Conservation (phyloP, 495 filamentous ascomycete genomes). For the Pseudotulostoma volvatum region DNA sequence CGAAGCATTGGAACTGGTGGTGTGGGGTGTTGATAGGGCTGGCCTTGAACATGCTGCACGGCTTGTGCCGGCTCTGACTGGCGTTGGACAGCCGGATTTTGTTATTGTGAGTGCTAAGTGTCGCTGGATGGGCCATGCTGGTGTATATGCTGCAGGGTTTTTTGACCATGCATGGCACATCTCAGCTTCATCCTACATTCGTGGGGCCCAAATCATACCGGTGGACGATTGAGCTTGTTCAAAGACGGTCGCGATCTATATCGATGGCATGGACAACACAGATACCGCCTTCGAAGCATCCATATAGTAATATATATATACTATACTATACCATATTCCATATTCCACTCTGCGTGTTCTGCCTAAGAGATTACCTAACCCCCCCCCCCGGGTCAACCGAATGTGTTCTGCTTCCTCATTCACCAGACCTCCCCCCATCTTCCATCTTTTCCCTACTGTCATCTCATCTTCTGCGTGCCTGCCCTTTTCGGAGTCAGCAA, state of each 20-base stretch:
- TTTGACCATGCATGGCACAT: conserved; percentile 39
- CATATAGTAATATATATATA: too few species aligned
- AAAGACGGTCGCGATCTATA: too few species aligned
- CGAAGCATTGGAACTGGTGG: conserved; percentile 34
- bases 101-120: conserved; percentile 27
- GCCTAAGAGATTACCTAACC: too few species aligned
- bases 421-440: too few species aligned
- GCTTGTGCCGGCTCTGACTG: conserved; percentile 39
- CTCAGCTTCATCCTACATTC: conserved; percentile 19
- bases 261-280: too few species aligned
- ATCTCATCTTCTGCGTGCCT: neutral
- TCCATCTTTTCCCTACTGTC: conserved; percentile 3
- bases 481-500: neutral
- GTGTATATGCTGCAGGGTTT: conserved; percentile 37
- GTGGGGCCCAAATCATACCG: too few species aligned
- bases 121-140: conserved; percentile 35
- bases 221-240: too few species aligned
- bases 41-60: conserved; percentile 36
- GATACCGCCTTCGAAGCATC: too few species aligned
- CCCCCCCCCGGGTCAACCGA: too few species aligned
- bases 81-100: conserved; percentile 43
- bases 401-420: too few species aligned
- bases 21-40: conserved; percentile 35
- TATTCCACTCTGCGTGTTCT: too few species aligned
- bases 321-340: too few species aligned